These are phyloP conservation scores for Hygrophila difformis DNA, from an alignment of 257 asterid genomes.

Conservation along the genomic window DNA sequence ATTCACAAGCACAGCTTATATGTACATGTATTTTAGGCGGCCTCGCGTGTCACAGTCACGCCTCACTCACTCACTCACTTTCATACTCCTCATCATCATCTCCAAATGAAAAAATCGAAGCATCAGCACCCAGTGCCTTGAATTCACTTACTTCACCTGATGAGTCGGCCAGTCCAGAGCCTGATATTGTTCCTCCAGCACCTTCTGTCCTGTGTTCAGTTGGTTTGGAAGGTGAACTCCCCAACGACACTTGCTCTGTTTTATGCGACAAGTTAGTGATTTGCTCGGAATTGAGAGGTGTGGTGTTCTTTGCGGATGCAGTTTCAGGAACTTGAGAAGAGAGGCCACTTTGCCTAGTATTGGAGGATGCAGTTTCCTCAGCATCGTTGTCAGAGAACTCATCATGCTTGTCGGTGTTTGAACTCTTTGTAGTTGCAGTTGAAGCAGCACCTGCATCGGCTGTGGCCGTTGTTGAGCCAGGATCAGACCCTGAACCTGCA, in stretches of 20 bases:
- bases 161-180: conserved; percentile 21
- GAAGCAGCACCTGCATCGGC: conserved; percentile 23
- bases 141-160: conserved; percentile 65
- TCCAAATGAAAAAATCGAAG: conserved; percentile 84
- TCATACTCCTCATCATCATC: conserved; percentile 91
- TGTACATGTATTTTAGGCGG: too few relatives aligned
- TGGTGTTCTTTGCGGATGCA: background rate
- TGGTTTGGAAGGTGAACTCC: conserved; percentile 25
- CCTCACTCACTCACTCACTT: conserved; percentile 61
- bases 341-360: background rate
- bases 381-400: conserved; percentile 17
- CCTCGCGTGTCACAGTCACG: too few relatives aligned
- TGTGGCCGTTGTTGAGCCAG: conserved; percentile 15
- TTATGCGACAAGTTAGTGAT: background rate
- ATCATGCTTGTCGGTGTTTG: conserved; percentile 35
- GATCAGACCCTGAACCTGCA: conserved; percentile 24
- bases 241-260: conserved; percentile 28
- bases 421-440: conserved; percentile 23
- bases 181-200: conserved; percentile 17
- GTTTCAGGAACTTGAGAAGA: background rate
- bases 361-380: background rate
- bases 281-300: background rate
- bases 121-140: conserved; percentile 94
- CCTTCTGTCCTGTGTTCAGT: conserved; percentile 38
- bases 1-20: too few relatives aligned